Base-by-base conservation (phyloP, 495 filamentous ascomycete species). In the Penicillium malachiteum region DNA sequence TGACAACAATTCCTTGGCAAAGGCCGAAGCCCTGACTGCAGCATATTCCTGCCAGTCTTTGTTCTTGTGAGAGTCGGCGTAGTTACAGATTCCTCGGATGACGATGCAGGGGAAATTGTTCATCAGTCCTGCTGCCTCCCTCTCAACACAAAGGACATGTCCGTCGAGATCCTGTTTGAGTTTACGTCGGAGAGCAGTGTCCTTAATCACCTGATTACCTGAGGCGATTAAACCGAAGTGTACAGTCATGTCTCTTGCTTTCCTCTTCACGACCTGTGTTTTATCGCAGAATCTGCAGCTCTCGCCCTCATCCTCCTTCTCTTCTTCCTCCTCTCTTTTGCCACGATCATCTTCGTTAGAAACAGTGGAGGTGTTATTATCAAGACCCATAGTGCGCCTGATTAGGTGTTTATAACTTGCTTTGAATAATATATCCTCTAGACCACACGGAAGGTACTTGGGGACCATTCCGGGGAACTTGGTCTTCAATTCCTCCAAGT, bases 21-120 rank as follows among this genome's bases (percentile, higher is more conserved):
- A 52, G 1, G 50, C 50, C 7, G 64, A 64, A 26, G 67, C 62
- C 1, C 47, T 54, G 14, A 62, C 61, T n/a, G 64, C 67, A 1
- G 64, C 67, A 50, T 67, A 67, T 32, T 41, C 37, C 43, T 69
- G 64, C 66, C 62, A 69, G 11, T 47, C 42, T 21, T 65, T 59
- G 37, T 65, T 65, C 45, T 67, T 69, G 30, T 67, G 64, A 11
- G 60, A 59, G 47, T 70, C 67, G 3, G 60, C 39, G 50, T 65
- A 67, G 39, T 70, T 62, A 33, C 60, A 67, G 10, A 70, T 62
- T 11, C 67, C 67, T 16, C 61, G 50, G 5, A 70, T 44, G n/a
- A 44, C 41, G 32, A 53, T 18, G 13, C 50, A 53, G 0, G 50
- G 50, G 11, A 53, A 45, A 13, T 37, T 46, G 11, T 53, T 35